phyloP scores from a whole-genome alignment of 805 yeast species.

The Saccharomycopsis babjevae region DNA sequence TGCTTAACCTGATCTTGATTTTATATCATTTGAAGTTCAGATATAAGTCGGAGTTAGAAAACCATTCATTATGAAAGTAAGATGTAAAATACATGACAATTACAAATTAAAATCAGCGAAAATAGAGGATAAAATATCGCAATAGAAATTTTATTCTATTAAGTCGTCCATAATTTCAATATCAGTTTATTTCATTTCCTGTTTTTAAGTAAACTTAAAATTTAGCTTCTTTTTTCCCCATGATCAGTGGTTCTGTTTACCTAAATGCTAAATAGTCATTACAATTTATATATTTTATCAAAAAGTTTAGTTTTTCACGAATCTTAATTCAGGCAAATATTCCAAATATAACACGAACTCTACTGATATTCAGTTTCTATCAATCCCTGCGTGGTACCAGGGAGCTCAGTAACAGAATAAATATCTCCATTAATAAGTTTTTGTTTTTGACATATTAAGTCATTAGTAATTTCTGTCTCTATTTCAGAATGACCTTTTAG shows the following conservation, averaged over 20 bases:
- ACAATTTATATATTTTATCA: not conserved
- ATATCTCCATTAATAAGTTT: conserved; percentile 8
- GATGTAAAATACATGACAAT: too few relatives aligned
- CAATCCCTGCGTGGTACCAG: not conserved
- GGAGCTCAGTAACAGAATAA: not conserved
- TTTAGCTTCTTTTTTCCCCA: too few relatives aligned
- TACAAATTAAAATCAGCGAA: too few relatives aligned
- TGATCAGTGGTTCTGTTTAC: not conserved
- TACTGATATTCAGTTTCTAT: not conserved
- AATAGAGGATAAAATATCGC: too few relatives aligned
- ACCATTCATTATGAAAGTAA: too few relatives aligned
- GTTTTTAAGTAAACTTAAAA: too few relatives aligned
- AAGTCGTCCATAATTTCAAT: too few relatives aligned
- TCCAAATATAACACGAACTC: not conserved
- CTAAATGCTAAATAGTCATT: not conserved
- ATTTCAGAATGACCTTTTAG: not conserved
- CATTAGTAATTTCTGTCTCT: not conserved
- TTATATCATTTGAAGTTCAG: too few relatives aligned
- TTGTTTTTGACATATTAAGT: not conserved
- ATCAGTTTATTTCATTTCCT: too few relatives aligned
- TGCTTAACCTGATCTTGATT: not conserved
- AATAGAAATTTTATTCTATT: too few relatives aligned
- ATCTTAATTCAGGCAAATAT: not conserved
- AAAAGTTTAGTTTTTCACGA: not conserved
- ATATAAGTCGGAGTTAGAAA: too few relatives aligned